Evolutionary conservation across 345 rosid genomes (phyloP).

Genomic region (Sisymbrium altissimum): DNA sequence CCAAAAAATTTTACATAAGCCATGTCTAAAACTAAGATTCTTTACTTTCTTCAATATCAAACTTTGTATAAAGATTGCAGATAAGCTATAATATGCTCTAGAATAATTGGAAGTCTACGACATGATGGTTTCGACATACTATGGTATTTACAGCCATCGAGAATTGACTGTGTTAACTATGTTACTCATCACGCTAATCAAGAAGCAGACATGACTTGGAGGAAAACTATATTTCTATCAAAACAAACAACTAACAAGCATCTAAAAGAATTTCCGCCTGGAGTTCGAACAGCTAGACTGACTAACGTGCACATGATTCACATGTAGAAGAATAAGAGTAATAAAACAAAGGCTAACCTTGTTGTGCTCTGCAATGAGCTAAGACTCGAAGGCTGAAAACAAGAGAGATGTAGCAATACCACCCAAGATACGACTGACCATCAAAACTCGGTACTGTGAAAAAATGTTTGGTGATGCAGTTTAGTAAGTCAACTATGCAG

Average conservation of each 20-base stretch:
- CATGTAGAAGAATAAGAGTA: too few relatives aligned
- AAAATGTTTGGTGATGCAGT: slow-evolving; percentile 94
- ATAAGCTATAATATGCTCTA: not conserved
- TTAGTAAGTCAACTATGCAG: slow-evolving; percentile 77
- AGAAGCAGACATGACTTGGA: not conserved
- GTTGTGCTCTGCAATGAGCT: too few relatives aligned
- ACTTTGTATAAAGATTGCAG: not conserved
- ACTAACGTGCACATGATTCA: too few relatives aligned
- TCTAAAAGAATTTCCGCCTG: not conserved
- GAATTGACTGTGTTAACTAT: not conserved
- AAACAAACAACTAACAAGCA: not conserved
- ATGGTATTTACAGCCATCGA: not conserved
- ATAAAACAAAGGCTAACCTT: too few relatives aligned
- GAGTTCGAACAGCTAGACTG: not conserved
- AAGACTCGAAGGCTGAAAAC: too few relatives aligned
- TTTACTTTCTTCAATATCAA: not conserved
- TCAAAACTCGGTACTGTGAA: slow-evolving; percentile 82
- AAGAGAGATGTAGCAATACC: slow-evolving; percentile 95
- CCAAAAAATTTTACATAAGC: slow-evolving; percentile 7
- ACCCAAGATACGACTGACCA: slow-evolving; percentile 92
- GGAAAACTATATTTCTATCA: not conserved
- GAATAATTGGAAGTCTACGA: not conserved
- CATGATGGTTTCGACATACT: not conserved
- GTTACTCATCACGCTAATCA: not conserved
- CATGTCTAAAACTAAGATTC: not conserved